These are phyloP conservation scores for Biscutella laevigata DNA, from an alignment of 441 rosid species.

Conservation along the genomic window DNA sequence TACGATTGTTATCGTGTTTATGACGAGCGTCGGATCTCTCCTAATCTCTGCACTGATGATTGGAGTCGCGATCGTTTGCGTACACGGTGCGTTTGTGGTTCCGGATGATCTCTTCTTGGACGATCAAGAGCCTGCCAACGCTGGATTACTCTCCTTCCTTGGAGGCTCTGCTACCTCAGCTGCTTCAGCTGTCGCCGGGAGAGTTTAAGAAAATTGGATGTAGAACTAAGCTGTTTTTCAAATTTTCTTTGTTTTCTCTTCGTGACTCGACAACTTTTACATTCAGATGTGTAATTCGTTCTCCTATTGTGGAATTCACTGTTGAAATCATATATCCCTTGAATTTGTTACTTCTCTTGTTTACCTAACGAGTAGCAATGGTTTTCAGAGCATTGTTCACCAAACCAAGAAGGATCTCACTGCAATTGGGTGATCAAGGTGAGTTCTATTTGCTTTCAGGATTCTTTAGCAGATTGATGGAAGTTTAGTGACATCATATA, in stretches of 20 bases:
- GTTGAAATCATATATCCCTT: not conserved
- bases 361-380: not conserved
- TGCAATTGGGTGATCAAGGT: not conserved
- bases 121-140: slow-evolving; percentile 49
- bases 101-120: slow-evolving; percentile 71
- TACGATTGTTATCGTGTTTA: slow-evolving; percentile 52
- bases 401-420: not conserved
- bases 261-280: not conserved
- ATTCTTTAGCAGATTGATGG: not conserved
- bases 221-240: slow-evolving; percentile 13
- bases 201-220: slow-evolving; percentile 25
- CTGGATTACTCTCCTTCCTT: slow-evolving; percentile 62
- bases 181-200: slow-evolving; percentile 32
- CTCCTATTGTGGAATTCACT: not conserved
- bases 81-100: slow-evolving; percentile 64
- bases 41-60: slow-evolving; percentile 54
- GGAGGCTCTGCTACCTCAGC: slow-evolving; percentile 46
- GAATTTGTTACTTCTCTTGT: not conserved
- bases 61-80: slow-evolving; percentile 51
- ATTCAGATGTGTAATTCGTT: slow-evolving; percentile 6
- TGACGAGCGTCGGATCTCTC: slow-evolving; percentile 70
- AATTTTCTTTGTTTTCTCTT: not conserved
- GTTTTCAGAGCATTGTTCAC: not conserved
- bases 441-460: not conserved
- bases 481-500: not conserved